Evolutionary conservation across 768 basidiomycete genomes (phyloP), one percentile per base, ranked within the genome.

Genomic region (Lyophyllum decastes): DNA sequence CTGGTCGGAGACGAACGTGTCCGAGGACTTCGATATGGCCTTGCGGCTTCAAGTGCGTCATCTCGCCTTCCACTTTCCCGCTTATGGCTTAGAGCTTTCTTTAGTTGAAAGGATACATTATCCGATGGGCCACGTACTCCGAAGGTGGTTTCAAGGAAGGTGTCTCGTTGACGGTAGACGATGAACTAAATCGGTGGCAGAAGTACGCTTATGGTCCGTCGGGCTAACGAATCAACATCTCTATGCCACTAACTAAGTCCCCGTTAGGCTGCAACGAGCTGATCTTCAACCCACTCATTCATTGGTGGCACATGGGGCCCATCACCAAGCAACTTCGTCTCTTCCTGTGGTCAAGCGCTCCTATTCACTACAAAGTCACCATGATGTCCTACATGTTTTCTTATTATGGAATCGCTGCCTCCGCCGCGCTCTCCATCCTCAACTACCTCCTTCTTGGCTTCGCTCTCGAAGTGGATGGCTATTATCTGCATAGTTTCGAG

Each of bases 151-250:
- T 95, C 78, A 90, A 94, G 74, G 94, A 96, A 66, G 94, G 94
- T 60, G 94, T 96, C 19, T 91, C 89, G 0, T 76, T 96, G 16
- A 95, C 94, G 0, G 87, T 86, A 54, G 92, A 94, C 51, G 94
- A 96, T 65, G 94, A 96, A 70, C 75, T 96, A 9, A 95, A 95
- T 64, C 73, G 94, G 2, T 96, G 94, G 94, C 92, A 95, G 60
- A 96, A 95, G 68, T 92, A 92, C 59, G 78, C 88, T 0, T 91
- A 90, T 72, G 90, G 88, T 82, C 66, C 54, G 71, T 64, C 8
- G 1, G 5, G 57, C 48, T 44, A 35, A 51, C 45, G 16, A 45
- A 22, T 46, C 11, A 26, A 40, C 5, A 2, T 22, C 22, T 12
- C 26, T 19, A n/a, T 17, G 30, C 40, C 40, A 41, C 33, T 52